Percentiles rank a stretch among this genome's conserved stretches.
Conservation (phyloP, 2,329 filamentous ascomycete genomes). For the Fusarium paranaense region DNA sequence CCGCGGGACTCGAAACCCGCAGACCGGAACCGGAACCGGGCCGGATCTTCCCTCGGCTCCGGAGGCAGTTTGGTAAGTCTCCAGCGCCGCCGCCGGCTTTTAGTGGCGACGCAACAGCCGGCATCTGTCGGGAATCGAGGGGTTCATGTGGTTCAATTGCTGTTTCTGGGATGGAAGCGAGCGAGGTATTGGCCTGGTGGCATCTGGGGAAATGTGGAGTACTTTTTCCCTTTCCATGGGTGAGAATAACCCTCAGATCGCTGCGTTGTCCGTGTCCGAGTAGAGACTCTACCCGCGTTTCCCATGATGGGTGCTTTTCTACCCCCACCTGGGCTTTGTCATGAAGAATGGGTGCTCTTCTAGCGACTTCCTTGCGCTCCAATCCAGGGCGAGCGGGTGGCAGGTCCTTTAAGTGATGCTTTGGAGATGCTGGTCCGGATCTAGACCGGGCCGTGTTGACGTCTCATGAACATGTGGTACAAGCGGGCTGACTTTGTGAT, state of each 20-base stretch:
- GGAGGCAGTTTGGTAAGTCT: constrained; percentile 1
- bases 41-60: constrained; percentile 21
- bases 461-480: not conserved
- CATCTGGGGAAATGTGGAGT: constrained; percentile 29
- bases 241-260: not conserved
- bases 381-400: constrained; percentile 12
- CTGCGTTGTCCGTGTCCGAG: constrained; percentile 5
- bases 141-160: constrained; percentile 22
- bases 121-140: constrained; percentile 40
- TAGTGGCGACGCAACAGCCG: constrained; percentile 19
- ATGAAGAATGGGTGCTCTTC: constrained; percentile 14
- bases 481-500: not conserved
- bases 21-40: constrained; percentile 41
- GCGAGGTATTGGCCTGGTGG: constrained; percentile 1
- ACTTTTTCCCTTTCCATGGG: not conserved
- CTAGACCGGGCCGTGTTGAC: constrained; percentile 17
- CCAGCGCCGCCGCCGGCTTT: constrained; percentile 28
- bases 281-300: not conserved
- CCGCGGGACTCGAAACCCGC: constrained; percentile 8
- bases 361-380: constrained; percentile 1
- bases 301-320: not conserved
- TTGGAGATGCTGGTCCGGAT: constrained; percentile 4
- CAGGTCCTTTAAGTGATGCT: constrained; percentile 5
- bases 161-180: constrained; percentile 15
- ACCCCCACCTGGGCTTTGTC: constrained; percentile 20